Percentiles rank a stretch among this genome's conserved stretches.
These are phyloP conservation scores for Malus orientalis DNA, from an alignment of 306 rosid genomes.

Conservation along the genomic window DNA sequence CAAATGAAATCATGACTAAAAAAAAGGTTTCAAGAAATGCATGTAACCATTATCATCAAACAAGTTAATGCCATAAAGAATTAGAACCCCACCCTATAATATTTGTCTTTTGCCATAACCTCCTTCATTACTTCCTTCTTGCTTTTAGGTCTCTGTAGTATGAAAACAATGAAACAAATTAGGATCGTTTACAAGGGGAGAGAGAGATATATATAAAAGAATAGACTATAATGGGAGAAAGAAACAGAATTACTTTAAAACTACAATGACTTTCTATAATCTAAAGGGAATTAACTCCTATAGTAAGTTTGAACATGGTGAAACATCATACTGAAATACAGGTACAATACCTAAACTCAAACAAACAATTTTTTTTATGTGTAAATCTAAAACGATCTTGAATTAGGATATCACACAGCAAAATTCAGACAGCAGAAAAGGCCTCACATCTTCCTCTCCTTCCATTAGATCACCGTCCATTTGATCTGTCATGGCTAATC, in stretches of 20 bases:
- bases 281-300: neutral
- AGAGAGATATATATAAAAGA: no score
- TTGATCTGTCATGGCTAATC: neutral
- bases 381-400: neutral
- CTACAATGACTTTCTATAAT: neutral
- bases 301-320: neutral
- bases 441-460: conserved; percentile 59
- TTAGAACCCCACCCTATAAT: conserved; percentile 47
- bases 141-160: conserved; percentile 67
- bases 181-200: neutral
- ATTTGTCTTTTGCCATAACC: conserved; percentile 73
- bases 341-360: neutral
- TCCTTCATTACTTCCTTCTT: conserved; percentile 86
- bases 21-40: conserved; percentile 1
- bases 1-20: neutral
- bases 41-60: neutral
- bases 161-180: conserved; percentile 8
- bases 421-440: neutral
- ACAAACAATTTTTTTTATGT: neutral
- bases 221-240: neutral
- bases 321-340: neutral
- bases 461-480: conserved; percentile 23
- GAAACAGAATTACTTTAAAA: neutral
- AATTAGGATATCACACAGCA: neutral
- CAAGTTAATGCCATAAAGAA: neutral